A percentile compares a stretch with the other conserved stretches of the same genome.
phyloP scores from a whole-genome alignment of 352 stramenopile species.

The Stramenopiles sp. region DNA sequence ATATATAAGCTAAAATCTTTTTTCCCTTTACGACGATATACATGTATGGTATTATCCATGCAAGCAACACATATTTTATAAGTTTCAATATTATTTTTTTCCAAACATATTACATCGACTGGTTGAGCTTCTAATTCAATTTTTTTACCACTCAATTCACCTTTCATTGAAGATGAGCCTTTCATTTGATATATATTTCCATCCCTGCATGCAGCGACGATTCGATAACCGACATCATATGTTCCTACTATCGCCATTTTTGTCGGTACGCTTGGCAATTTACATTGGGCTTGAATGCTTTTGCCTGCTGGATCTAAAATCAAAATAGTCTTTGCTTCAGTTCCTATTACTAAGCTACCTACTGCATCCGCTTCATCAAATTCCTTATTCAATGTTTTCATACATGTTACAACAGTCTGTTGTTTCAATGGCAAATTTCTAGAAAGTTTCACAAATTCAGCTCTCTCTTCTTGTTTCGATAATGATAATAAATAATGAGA shows the following conservation, averaged over 20 bases:
- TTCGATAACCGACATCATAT: slow-evolving; percentile 49
- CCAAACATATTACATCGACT: slow-evolving; percentile 43
- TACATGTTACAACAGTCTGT: slow-evolving; percentile 40
- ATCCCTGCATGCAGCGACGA: slow-evolving; percentile 57
- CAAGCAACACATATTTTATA: slow-evolving; percentile 45
- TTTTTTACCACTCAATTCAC: slow-evolving; percentile 48
- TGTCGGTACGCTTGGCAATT: slow-evolving; percentile 11
- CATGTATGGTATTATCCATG: slow-evolving; percentile 56
- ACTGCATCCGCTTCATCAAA: slow-evolving; percentile 51
- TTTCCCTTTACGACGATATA: slow-evolving; percentile 64
- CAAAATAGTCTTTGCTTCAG: slow-evolving; percentile 37
- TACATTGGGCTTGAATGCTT: slow-evolving; percentile 2
- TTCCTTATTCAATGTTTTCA: slow-evolving; percentile 62
- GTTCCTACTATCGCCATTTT: slow-evolving; percentile 11
- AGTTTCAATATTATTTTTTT: slow-evolving; percentile 28
- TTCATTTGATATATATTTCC: slow-evolving; percentile 64
- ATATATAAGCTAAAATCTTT: slow-evolving; percentile 66
- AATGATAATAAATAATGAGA: not conserved
- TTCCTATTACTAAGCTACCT: slow-evolving; percentile 53
- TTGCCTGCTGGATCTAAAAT: slow-evolving; percentile 25
- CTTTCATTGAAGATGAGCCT: slow-evolving; percentile 29
- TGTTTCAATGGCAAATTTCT: slow-evolving; percentile 10
- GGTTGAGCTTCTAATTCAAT: slow-evolving; percentile 57
- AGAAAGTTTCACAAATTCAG: not conserved
- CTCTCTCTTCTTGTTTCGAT: not conserved